phyloP scores from a whole-genome alignment of 2,329 filamentous ascomycete genomes.

The Cytospora piceae region DNA sequence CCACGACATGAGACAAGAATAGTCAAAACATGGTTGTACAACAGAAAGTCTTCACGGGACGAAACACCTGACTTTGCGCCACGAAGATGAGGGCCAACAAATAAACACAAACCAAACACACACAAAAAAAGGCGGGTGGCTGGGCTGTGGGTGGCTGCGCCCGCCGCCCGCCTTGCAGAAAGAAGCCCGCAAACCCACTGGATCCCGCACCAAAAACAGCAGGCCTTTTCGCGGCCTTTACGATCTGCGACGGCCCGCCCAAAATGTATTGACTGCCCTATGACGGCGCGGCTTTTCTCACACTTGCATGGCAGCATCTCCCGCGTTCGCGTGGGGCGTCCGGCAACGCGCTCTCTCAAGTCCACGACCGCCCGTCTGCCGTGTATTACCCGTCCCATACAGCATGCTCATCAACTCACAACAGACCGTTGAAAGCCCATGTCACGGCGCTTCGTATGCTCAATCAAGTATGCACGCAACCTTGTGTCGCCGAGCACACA shows the following conservation, averaged over 20 bases:
- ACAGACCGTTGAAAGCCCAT: constrained; percentile 9
- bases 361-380: not conserved
- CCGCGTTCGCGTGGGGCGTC: not conserved
- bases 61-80: constrained; percentile 11
- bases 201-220: not conserved
- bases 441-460: constrained; percentile 22
- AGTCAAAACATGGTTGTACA: not conserved
- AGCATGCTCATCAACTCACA: not conserved
- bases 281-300: constrained; percentile 5
- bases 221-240: not conserved
- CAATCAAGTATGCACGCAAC: constrained; percentile 14
- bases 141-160: not conserved
- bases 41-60: constrained; percentile 7
- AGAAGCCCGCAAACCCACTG: not conserved
- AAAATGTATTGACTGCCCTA: not conserved
- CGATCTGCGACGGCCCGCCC: constrained; percentile 9
- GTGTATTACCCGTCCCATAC: not conserved
- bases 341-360: constrained; percentile 4
- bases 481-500: constrained; percentile 14
- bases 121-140: not conserved
- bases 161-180: not conserved
- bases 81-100: not conserved
- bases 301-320: constrained; percentile 26
- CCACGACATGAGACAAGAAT: not conserved
- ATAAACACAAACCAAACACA: not conserved